phyloP scores from a whole-genome alignment of 768 basidiomycete species.

The Leccinum variicolor region DNA sequence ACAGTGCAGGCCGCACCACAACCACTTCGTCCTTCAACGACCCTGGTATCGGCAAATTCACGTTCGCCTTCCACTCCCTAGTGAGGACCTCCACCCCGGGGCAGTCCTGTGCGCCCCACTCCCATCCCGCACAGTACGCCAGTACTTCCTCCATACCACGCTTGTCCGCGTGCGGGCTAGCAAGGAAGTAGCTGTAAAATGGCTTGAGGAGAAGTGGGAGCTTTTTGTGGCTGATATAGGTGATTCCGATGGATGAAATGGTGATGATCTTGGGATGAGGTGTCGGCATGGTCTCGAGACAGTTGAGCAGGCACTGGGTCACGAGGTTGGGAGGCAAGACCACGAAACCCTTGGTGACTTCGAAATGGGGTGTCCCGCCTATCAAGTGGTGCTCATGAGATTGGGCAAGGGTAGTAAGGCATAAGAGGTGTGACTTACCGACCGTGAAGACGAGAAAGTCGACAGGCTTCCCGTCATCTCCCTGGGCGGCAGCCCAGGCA shows the following conservation, averaged over 20 bases:
- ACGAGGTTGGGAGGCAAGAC: constrained; percentile 55
- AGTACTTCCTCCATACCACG: constrained; percentile 52
- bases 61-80: constrained; percentile 39
- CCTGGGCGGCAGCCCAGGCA: constrained; percentile 45
- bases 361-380: constrained; percentile 39
- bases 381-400: background rate
- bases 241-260: constrained; percentile 54
- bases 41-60: constrained; percentile 38
- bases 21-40: constrained; percentile 37
- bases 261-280: constrained; percentile 47
- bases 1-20: constrained; percentile 53
- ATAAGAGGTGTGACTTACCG: constrained; percentile 36
- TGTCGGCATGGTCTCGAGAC: constrained; percentile 51
- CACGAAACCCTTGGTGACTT: constrained; percentile 44
- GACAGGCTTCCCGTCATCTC: constrained; percentile 32
- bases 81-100: constrained; percentile 42
- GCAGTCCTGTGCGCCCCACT: constrained; percentile 48
- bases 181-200: constrained; percentile 45
- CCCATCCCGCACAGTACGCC: constrained; percentile 46
- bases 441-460: constrained; percentile 61
- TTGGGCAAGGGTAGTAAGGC: background rate
- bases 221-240: constrained; percentile 37
- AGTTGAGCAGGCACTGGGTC: constrained; percentile 53
- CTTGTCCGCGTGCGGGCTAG: constrained; percentile 57
- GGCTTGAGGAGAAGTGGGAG: constrained; percentile 49